Percentiles rank a stretch among this genome's conserved stretches.
These are phyloP conservation scores for Leucogyrophana mollusca DNA, from an alignment of 768 basidiomycete species.

Conservation along the genomic window DNA sequence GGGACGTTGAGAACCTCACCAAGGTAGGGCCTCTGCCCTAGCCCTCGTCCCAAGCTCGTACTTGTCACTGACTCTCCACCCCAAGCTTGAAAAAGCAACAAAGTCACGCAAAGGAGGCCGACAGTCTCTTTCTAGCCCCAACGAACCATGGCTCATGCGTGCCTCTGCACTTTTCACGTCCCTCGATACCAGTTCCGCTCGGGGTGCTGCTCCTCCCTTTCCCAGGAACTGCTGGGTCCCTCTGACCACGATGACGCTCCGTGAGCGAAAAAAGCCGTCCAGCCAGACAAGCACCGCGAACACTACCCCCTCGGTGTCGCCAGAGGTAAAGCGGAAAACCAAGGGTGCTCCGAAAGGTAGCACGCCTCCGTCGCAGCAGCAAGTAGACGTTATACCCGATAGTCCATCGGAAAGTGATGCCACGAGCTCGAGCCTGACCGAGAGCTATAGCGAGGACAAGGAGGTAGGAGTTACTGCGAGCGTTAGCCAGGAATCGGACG, in stretches of 20 bases:
- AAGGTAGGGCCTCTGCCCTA: constrained; percentile 39
- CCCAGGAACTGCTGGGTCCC: constrained; percentile 17
- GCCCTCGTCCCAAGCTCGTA: not conserved
- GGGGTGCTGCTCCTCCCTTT: constrained; percentile 16
- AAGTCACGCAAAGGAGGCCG: constrained; percentile 60
- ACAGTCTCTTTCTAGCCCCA: constrained; percentile 21
- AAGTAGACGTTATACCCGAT: not conserved
- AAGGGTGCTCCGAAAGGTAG: constrained; percentile 5
- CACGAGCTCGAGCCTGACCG: not conserved
- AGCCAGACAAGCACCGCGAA: constrained; percentile 5
- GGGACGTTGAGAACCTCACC: constrained; percentile 56
- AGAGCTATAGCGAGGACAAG: not conserved
- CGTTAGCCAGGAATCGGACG: constrained; percentile 6
- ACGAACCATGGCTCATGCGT: constrained; percentile 60
- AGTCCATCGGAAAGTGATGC: not conserved
- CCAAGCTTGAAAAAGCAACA: constrained; percentile 61
- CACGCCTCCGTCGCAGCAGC: not conserved
- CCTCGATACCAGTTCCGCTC: constrained; percentile 25
- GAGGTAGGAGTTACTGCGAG: not conserved
- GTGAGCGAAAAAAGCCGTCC: constrained; percentile 42
- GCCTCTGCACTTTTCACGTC: constrained; percentile 47
- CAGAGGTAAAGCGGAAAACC: constrained; percentile 11
- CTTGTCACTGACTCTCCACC: not conserved
- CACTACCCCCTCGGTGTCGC: constrained; percentile 7
- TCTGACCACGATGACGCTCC: constrained; percentile 45